A percentile compares a stretch with the other conserved stretches of the same genome.
phyloP scores from a whole-genome alignment of 1,284 basidiomycete species.

The Apiotrichum mycotoxinovorans region DNA sequence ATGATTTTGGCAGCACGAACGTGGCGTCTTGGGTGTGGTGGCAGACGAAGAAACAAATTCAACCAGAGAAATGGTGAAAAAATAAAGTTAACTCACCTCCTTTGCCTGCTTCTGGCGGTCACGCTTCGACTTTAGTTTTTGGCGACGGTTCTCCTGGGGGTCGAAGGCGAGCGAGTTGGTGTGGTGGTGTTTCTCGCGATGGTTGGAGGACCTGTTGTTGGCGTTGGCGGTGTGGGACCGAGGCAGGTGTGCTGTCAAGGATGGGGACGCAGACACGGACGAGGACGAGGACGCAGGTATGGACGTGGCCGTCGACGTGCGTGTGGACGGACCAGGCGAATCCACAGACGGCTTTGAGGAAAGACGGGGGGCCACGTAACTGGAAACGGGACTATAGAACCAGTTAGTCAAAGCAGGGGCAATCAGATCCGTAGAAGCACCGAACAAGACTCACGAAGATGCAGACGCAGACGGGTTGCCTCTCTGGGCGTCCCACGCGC shows the following conservation, averaged over 20 bases:
- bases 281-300: too few species aligned
- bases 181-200: not conserved
- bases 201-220: not conserved
- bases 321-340: too few species aligned
- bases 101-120: conserved; percentile 16
- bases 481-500: not conserved
- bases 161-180: not conserved
- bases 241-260: too few species aligned
- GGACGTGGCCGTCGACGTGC: too few species aligned
- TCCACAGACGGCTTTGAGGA: too few species aligned
- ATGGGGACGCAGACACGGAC: too few species aligned
- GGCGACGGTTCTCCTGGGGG: conserved; percentile 6
- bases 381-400: not conserved
- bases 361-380: too few species aligned
- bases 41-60: too few species aligned
- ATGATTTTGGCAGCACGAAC: not conserved
- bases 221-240: not conserved
- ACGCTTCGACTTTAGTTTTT: conserved; percentile 14
- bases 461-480: not conserved
- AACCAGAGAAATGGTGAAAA: too few species aligned
- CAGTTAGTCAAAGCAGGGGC: too few species aligned
- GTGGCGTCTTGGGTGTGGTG: not conserved
- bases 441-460: not conserved
- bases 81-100: conserved; percentile 16
- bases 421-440: too few species aligned